phyloP scores from a whole-genome alignment of 2,329 filamentous ascomycete species.

The Fusarium sp. region DNA sequence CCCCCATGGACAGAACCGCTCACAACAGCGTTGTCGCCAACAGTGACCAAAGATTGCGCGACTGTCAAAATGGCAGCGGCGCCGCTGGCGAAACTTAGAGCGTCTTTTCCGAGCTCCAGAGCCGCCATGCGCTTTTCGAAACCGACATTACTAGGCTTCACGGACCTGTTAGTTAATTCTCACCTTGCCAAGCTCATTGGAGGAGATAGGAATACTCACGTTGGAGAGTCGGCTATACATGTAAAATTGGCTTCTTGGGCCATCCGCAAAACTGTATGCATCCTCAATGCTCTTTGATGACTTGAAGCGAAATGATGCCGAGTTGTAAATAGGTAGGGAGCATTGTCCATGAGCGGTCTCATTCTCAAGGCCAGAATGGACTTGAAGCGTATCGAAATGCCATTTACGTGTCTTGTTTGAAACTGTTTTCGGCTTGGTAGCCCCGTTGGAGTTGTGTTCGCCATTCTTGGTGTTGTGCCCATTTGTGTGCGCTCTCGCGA shows the following conservation, averaged over 20 bases:
- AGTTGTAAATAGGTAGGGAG: not conserved
- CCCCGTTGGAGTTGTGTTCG: not conserved
- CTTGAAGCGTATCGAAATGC: conserved; percentile 3
- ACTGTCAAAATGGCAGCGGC: conserved; percentile 3
- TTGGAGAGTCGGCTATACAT: not conserved
- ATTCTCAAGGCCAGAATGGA: not conserved
- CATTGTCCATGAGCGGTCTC: not conserved
- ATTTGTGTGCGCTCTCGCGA: not conserved
- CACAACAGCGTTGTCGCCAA: conserved; percentile 7
- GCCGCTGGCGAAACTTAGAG: not conserved
- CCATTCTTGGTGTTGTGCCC: not conserved
- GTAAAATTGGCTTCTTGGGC: not conserved
- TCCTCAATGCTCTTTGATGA: not conserved
- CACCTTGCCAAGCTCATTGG: not conserved
- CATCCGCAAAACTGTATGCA: not conserved
- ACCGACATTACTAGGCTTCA: conserved; percentile 5
- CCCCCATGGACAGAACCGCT: conserved; percentile 4
- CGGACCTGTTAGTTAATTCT: too few relatives aligned
- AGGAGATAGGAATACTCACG: not conserved
- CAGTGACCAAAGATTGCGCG: not conserved
- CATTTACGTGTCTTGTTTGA: not conserved
- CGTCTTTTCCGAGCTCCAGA: not conserved
- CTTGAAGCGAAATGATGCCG: not conserved
- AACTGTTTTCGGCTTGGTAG: not conserved
- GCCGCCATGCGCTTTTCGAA: conserved; percentile 13